Conservation (phyloP, 495 filamentous ascomycete species). For the Neurospora discreta region DNA sequence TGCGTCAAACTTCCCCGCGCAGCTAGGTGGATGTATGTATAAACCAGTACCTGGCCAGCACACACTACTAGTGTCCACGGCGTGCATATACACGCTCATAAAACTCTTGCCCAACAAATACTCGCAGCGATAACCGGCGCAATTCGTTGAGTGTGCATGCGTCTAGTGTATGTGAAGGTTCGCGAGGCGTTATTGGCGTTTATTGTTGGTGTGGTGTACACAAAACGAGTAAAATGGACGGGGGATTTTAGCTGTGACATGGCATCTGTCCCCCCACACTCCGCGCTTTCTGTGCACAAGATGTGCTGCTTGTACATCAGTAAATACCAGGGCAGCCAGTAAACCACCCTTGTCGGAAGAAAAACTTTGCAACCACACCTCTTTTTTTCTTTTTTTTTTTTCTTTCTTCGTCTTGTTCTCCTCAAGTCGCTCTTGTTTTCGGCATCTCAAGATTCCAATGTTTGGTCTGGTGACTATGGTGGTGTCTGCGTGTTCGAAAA, state of each 20-base stretch:
- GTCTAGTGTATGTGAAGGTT: too few relatives aligned
- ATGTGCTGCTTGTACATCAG: neutral
- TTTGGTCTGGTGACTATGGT: neutral
- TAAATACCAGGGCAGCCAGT: neutral
- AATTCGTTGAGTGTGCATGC: too few relatives aligned
- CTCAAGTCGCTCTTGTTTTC: neutral
- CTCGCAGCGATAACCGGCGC: too few relatives aligned
- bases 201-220: too few relatives aligned
- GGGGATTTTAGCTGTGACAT: neutral
- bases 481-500: neutral
- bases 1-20: too few relatives aligned
- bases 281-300: neutral
- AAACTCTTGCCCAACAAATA: neutral
- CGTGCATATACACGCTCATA: too few relatives aligned
- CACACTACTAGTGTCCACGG: too few relatives aligned
- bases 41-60: too few relatives aligned
- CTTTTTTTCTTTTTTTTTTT: neutral
- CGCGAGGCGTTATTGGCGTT: too few relatives aligned
- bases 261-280: neutral
- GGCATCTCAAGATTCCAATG: too few relatives aligned
- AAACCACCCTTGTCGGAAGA: neutral
- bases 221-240: neutral
- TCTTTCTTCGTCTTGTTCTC: too few relatives aligned
- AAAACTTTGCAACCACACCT: neutral
- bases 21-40: too few relatives aligned